Evolutionary conservation across 345 rosid species (phyloP).

Genomic region (Eutrema heterophyllum): DNA sequence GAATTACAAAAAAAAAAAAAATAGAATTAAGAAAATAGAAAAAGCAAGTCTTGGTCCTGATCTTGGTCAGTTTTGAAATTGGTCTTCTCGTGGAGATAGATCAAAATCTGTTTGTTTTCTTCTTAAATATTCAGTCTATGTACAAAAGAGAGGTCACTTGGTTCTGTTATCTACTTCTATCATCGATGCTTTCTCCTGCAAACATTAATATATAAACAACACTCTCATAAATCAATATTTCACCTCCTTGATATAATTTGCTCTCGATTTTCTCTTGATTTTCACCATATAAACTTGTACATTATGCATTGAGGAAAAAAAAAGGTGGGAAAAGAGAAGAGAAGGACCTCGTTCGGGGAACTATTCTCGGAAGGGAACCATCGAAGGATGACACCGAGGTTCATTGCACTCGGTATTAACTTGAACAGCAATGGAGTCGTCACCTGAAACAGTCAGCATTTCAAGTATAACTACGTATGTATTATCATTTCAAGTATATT

Average conservation of each 20-base stretch:
- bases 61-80: neutral
- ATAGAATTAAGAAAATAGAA: too few relatives aligned
- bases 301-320: neutral
- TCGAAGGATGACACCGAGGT: slow-evolving; percentile 74
- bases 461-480: neutral
- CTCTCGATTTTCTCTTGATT: too few relatives aligned
- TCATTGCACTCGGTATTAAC: slow-evolving; percentile 76
- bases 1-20: neutral
- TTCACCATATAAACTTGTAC: neutral
- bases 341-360: slow-evolving; percentile 57
- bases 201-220: neutral
- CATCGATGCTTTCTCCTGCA: slow-evolving; percentile 51
- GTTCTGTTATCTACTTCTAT: slow-evolving; percentile 57
- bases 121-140: neutral
- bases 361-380: slow-evolving; percentile 78
- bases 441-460: slow-evolving; percentile 47
- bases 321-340: slow-evolving; percentile 11
- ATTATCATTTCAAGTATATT: slow-evolving; percentile 2
- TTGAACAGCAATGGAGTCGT: slow-evolving; percentile 90
- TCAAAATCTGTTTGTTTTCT: neutral
- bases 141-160: slow-evolving; percentile 34
- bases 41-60: neutral
- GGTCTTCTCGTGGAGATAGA: neutral
- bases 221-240: neutral
- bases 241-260: neutral